These are phyloP conservation scores for Pisolithus sp. DNA, from an alignment of 768 basidiomycete species.

Conservation along the genomic window DNA sequence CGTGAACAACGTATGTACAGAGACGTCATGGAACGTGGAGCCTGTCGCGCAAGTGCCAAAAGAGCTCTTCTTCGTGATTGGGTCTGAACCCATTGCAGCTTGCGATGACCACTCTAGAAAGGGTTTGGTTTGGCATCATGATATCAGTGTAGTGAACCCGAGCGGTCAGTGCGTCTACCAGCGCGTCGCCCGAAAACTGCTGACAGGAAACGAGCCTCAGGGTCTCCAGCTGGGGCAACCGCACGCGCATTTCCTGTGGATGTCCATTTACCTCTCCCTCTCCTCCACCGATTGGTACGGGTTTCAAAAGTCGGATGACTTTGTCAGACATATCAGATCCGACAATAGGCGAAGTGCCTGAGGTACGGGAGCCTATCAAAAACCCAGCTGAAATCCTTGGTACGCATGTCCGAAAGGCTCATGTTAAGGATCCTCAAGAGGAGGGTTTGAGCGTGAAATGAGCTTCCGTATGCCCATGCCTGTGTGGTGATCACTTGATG, in stretches of 20 bases:
- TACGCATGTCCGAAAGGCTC: conserved; percentile 80
- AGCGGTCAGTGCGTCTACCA: conserved; percentile 46
- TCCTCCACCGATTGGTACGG: conserved; percentile 20
- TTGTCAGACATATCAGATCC: conserved; percentile 78
- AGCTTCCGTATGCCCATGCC: conserved; percentile 74
- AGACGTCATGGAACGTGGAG: conserved; percentile 19
- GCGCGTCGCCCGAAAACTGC: conserved; percentile 49
- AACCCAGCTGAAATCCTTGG: conserved; percentile 69
- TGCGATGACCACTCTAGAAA: conserved; percentile 19
- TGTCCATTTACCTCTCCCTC: conserved; percentile 5
- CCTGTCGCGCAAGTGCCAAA: conserved; percentile 20
- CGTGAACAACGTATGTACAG: too few species aligned
- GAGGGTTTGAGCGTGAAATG: conserved; percentile 54
- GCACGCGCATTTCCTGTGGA: conserved; percentile 27
- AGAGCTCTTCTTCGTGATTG: conserved; percentile 18
- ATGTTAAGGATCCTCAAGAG: conserved; percentile 62
- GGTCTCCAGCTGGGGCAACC: conserved; percentile 48
- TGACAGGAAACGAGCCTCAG: conserved; percentile 59
- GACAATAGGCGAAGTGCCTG: conserved; percentile 63
- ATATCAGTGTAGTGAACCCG: conserved; percentile 39
- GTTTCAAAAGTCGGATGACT: conserved; percentile 56
- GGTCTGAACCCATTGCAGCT: conserved; percentile 18
- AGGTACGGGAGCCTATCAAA: conserved; percentile 51
- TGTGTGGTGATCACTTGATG: conserved; percentile 69
- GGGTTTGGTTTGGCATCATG: conserved; percentile 22